Conservation (phyloP, 192 early-diverging fungal species). For the Obelidium mucronatum region DNA sequence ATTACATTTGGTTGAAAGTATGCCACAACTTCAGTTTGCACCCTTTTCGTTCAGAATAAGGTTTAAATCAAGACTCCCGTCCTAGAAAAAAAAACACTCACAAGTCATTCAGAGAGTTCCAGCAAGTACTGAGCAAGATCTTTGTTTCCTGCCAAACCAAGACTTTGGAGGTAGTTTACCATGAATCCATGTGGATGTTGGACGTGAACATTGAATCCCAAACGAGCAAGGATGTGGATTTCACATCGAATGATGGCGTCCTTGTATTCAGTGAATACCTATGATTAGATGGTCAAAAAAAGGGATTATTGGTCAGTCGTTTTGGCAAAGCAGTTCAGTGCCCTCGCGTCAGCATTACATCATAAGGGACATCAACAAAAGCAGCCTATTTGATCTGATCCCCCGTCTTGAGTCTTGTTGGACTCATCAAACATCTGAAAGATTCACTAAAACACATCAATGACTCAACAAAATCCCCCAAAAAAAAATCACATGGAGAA, state of each 20-base stretch:
- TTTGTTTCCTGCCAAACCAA: conserved; percentile 75
- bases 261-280: conserved; percentile 82
- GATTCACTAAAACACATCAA: no score
- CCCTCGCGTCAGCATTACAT: background rate
- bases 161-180: conserved; percentile 88
- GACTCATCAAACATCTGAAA: no score
- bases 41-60: conserved; percentile 45
- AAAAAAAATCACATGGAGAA: no score
- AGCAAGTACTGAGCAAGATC: conserved; percentile 83
- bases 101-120: conserved; percentile 96
- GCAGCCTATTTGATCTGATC: conserved; percentile 10
- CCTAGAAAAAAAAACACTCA: conserved; percentile 38
- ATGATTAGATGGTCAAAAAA: no score
- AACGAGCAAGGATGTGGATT: conserved; percentile 83
- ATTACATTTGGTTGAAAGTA: conserved; percentile 82
- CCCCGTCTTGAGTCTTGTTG: no score
- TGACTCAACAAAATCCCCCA: no score
- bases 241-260: conserved; percentile 82
- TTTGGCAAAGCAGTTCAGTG: background rate
- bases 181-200: conserved; percentile 95
- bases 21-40: conserved; percentile 76
- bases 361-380: conserved; percentile 28
- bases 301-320: background rate
- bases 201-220: conserved; percentile 97
- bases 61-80: background rate